A percentile compares a stretch with the other conserved stretches of the same genome.
phyloP scores from a whole-genome alignment of 2,329 filamentous ascomycete genomes.

The Aspergillus tubingensis region DNA sequence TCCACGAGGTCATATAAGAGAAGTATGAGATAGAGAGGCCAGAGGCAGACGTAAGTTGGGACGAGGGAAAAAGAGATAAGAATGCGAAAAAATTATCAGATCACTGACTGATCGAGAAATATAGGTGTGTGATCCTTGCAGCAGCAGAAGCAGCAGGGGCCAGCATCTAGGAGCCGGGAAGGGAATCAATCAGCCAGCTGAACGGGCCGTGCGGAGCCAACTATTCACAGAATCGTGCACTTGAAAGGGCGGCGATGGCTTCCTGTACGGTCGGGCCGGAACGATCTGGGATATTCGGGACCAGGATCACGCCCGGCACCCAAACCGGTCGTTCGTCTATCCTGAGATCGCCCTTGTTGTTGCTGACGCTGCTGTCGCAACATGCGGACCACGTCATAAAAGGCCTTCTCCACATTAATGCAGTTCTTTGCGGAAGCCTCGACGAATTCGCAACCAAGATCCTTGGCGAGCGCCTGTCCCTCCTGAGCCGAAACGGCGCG shows the following conservation, averaged over 20 bases:
- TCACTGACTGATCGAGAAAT: constrained; percentile 3
- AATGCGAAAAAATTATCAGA: not conserved
- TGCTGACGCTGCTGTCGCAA: constrained; percentile 77
- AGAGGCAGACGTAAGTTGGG: not conserved
- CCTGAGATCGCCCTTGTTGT: constrained; percentile 38
- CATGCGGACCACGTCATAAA: constrained; percentile 94
- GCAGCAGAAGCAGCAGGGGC: not conserved
- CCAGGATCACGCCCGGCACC: constrained; percentile 39
- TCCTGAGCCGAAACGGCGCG: constrained; percentile 96
- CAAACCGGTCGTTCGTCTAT: constrained; percentile 41
- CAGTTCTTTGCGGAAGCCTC: constrained; percentile 97
- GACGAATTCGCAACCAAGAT: constrained; percentile 93
- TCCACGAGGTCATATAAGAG: constrained; percentile 15
- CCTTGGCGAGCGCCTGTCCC: constrained; percentile 84
- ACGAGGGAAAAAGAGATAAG: not conserved
- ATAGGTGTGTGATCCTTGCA: not conserved
- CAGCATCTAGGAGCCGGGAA: not conserved
- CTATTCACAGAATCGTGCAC: constrained; percentile 41
- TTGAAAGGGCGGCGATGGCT: constrained; percentile 40
- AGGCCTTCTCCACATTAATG: constrained; percentile 97
- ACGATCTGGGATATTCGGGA: constrained; percentile 42
- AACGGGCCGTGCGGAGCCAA: not conserved
- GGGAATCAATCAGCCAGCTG: constrained; percentile 1
- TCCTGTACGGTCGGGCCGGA: constrained; percentile 41
- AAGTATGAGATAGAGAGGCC: not conserved